Base-by-base conservation (phyloP, 1,284 basidiomycete species). In the Irpex sp. region DNA sequence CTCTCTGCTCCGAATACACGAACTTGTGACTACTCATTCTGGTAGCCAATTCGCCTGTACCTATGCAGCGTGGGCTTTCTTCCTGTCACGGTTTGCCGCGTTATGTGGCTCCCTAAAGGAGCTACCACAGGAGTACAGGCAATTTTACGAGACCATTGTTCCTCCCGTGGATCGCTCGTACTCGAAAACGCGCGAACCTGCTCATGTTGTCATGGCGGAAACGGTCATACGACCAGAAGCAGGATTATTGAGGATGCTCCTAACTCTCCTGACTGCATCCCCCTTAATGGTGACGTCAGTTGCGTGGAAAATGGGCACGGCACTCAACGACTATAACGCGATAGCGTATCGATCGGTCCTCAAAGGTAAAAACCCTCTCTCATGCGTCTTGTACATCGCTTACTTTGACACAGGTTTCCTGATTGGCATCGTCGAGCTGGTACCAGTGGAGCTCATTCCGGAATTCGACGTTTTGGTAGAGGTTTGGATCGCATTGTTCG, bases 261-360 rank as follows among this genome's bases (percentile, higher is more conserved):
- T 79, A 36, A 79, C 78, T 1, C 73, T 92, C 21, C 75, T 92
- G 67, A 90, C 87, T 2, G 77, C 78, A 4, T 91, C 89, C 0
- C 88, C 91, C 2, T 72, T 92, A 7, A 91, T 93, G 66, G 88
- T 91, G n/a, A 87, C 89, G 3, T 79, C 88, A 7, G 73, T 83
- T 13, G 88, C 90, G 2, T 87, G 86, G 83, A 85, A 80, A 62
- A 82, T 81, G 4, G 86, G 84, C 0, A 90, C 89, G 5, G 82
- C 85, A 2, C 77, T 93, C 17, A 87, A 88, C 5, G 91, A 93
- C 66, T 86, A 92, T 0, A 94, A 94, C 69, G 86, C 90, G 0
- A 84, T 93, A 31, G 92, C 91, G 1, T 94, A 89, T 74, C 86
- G 93, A 36, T 90, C 92, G 19, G 87, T 95, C 15, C 71, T 95